These are phyloP conservation scores for Sporothrix curviconia DNA, from an alignment of 2,329 filamentous ascomycete species.

Conservation along the genomic window DNA sequence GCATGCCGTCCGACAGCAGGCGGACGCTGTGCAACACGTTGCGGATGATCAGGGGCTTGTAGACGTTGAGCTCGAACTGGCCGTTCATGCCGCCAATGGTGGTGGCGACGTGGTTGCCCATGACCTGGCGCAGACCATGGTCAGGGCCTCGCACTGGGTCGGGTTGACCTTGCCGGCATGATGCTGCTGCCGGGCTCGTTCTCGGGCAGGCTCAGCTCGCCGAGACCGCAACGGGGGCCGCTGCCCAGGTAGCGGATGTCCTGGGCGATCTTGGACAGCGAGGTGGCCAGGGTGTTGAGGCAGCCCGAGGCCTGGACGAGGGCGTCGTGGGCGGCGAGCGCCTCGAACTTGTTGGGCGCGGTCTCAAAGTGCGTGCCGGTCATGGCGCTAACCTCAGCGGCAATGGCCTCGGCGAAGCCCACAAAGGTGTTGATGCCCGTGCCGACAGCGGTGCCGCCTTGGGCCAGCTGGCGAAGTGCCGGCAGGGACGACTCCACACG, in stretches of 20 bases:
- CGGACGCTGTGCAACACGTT: slow-evolving; percentile 90
- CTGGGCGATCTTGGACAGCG: slow-evolving; percentile 96
- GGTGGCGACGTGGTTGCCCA: slow-evolving; percentile 91
- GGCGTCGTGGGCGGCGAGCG: slow-evolving; percentile 90
- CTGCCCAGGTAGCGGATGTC: slow-evolving; percentile 96
- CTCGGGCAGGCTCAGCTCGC: slow-evolving; percentile 87
- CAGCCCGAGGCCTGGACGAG: slow-evolving; percentile 90
- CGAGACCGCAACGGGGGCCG: slow-evolving; percentile 89
- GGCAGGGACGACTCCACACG: slow-evolving; percentile 78
- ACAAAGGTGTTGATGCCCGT: slow-evolving; percentile 96
- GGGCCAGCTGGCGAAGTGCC: slow-evolving; percentile 78
- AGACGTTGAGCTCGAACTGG: slow-evolving; percentile 98
- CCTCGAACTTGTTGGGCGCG: slow-evolving; percentile 98
- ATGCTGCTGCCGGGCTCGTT: slow-evolving; percentile 97
- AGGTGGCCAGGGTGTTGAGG: slow-evolving; percentile 85
- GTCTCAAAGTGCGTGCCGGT: slow-evolving; percentile 92
- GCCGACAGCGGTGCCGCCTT: slow-evolving; percentile 94
- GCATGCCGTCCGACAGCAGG: slow-evolving; percentile 86
- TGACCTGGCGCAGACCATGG: slow-evolving; percentile 98
- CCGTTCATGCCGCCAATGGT: slow-evolving; percentile 95
- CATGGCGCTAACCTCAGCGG: slow-evolving; percentile 83
- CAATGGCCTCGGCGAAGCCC: slow-evolving; percentile 91
- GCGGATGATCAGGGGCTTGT: slow-evolving; percentile 93
- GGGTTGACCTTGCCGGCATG: slow-evolving; percentile 99
- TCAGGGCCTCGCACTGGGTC: slow-evolving; percentile 94